phyloP scores from a whole-genome alignment of 2,329 filamentous ascomycete genomes.

The Lizonia empirigonia region DNA sequence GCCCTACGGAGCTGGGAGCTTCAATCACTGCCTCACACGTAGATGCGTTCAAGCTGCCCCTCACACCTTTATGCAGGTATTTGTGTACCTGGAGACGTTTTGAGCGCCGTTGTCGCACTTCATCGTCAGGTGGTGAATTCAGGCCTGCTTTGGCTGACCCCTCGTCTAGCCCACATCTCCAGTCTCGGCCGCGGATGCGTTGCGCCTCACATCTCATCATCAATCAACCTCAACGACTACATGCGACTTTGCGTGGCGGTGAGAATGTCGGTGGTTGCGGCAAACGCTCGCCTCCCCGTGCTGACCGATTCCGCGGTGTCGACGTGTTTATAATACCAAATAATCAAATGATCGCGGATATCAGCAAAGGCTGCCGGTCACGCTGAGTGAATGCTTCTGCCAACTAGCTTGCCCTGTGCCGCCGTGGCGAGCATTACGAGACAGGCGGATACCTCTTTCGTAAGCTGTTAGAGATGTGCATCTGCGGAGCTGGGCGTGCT shows the following conservation, averaged over 20 bases:
- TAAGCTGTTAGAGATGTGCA: slow-evolving; percentile 31
- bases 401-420: slow-evolving; percentile 14
- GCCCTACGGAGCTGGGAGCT: slow-evolving; percentile 21
- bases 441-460: slow-evolving; percentile 31
- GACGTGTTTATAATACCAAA: slow-evolving; percentile 33
- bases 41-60: slow-evolving; percentile 1
- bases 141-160: slow-evolving; percentile 25
- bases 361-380: slow-evolving; percentile 17
- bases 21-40: slow-evolving; percentile 11
- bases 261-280: slow-evolving; percentile 36
- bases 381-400: slow-evolving; percentile 27
- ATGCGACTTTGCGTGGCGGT: slow-evolving; percentile 30
- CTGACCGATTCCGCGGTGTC: slow-evolving; percentile 25
- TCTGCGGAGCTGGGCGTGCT: slow-evolving; percentile 23
- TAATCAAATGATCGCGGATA: slow-evolving; percentile 28
- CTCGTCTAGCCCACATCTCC: slow-evolving; percentile 19
- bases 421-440: slow-evolving; percentile 29
- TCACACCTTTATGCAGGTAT: slow-evolving; percentile 37
- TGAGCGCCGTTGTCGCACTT: slow-evolving; percentile 27
- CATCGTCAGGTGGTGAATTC: slow-evolving; percentile 31
- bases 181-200: slow-evolving; percentile 43
- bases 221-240: slow-evolving; percentile 20
- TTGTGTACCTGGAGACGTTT: slow-evolving; percentile 31
- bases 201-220: slow-evolving; percentile 23
- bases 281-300: slow-evolving; percentile 31